Evolutionary conservation across 2,329 filamentous ascomycete species (phyloP).

Genomic region (Fusarium buxicola): DNA sequence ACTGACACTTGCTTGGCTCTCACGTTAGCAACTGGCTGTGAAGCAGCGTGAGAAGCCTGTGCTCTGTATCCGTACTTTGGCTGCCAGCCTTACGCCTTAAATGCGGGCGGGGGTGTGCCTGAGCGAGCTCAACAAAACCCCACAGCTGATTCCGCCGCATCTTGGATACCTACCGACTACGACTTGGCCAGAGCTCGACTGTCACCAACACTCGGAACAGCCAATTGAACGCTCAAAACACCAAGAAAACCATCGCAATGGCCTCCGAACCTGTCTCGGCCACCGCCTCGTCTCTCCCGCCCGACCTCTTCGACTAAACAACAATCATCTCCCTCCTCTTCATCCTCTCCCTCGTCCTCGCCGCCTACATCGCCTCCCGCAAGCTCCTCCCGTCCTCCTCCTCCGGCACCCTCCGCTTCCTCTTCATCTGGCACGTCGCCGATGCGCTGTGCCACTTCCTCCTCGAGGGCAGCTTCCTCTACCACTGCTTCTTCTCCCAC

Average conservation of each 20-base stretch:
- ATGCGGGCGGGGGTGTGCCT: not conserved
- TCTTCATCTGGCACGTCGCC: conserved; percentile 96
- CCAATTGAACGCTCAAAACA: not conserved
- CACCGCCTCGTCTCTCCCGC: conserved; percentile 55
- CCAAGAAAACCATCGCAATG: conserved; percentile 14
- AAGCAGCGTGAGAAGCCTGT: too few relatives aligned
- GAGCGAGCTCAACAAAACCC: conserved; percentile 4
- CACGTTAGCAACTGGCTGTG: too few relatives aligned
- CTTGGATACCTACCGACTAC: conserved; percentile 28
- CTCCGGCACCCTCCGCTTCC: conserved; percentile 71
- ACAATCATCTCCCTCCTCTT: conserved; percentile 69
- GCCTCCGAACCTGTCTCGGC: conserved; percentile 21
- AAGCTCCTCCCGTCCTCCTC: conserved; percentile 61
- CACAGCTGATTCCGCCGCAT: not conserved
- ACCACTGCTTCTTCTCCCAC: conserved; percentile 87
- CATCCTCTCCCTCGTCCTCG: conserved; percentile 62
- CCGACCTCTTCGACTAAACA: conserved; percentile 69
- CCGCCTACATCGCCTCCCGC: conserved; percentile 63
- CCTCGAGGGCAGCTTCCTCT: conserved; percentile 91
- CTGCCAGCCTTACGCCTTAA: too few relatives aligned
- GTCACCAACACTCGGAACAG: not conserved
- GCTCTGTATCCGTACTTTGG: too few relatives aligned
- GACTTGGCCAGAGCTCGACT: not conserved
- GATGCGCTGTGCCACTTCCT: conserved; percentile 92
- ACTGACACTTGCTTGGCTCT: not conserved